Conservation (phyloP, 2,329 filamentous ascomycete genomes). For the Claviceps purpurea region DNA sequence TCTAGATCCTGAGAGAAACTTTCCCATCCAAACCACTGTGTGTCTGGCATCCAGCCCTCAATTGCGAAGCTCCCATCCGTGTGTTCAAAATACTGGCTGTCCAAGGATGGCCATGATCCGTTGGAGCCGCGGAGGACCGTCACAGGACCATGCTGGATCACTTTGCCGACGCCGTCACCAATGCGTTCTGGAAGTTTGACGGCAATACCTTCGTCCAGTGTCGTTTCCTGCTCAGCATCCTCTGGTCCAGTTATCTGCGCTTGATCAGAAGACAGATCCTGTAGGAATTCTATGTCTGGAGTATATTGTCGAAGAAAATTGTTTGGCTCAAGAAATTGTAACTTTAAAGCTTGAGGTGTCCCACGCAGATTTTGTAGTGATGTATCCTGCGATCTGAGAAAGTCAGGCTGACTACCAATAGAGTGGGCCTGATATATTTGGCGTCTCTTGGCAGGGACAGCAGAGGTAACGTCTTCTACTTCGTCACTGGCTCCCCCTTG, state of each 20-base stretch:
- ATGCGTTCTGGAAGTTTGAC: not conserved
- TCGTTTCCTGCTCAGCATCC: not conserved
- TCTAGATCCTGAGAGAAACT: conserved; percentile 17
- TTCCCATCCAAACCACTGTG: conserved; percentile 22
- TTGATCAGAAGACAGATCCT: not conserved
- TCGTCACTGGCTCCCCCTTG: not conserved
- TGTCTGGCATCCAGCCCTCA: conserved; percentile 30
- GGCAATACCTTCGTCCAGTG: not conserved
- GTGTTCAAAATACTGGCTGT: conserved; percentile 22
- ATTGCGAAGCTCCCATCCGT: conserved; percentile 27
- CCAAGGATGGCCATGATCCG: conserved; percentile 20
- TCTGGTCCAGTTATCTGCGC: not conserved
- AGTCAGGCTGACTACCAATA: not conserved
- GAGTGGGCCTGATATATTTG: not conserved
- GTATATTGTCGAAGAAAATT: conserved; percentile 4
- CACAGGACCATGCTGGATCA: not conserved
- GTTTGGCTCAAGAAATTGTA: conserved; percentile 6
- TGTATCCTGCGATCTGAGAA: not conserved
- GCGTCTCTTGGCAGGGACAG: not conserved
- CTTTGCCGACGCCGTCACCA: not conserved
- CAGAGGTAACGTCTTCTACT: not conserved
- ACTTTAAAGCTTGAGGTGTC: not conserved
- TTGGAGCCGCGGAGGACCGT: conserved; percentile 12
- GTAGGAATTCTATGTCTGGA: not conserved
- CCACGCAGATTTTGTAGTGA: not conserved